These are phyloP conservation scores for Carex myosuroides DNA, from an alignment of 176 grass and related monocot species.

Conservation along the genomic window DNA sequence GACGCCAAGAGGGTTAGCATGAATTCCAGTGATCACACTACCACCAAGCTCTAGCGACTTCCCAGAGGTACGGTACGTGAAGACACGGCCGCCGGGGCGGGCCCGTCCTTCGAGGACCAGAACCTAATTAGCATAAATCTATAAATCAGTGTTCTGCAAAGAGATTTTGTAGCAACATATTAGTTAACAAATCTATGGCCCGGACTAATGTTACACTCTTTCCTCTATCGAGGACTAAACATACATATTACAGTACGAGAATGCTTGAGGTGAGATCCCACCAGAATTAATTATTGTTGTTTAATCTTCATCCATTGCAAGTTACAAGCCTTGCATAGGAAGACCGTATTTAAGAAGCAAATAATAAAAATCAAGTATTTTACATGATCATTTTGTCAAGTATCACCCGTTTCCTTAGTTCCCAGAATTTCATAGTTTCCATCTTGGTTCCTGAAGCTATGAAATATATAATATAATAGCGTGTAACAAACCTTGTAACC, in stretches of 20 bases:
- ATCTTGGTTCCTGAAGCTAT: neutral
- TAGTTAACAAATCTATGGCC: neutral
- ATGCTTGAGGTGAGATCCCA: neutral
- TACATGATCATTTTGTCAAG: neutral
- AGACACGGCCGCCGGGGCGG: conserved; percentile 81
- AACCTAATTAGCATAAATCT: conserved; percentile 28
- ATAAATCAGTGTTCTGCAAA: neutral
- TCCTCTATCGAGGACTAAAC: neutral
- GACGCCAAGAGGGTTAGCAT: conserved; percentile 88
- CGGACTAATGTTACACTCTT: too few relatives aligned
- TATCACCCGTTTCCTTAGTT: neutral
- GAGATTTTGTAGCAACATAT: neutral
- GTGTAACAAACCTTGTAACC: conserved; percentile 32
- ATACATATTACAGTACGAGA: neutral
- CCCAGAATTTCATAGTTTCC: neutral
- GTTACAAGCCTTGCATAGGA: neutral
- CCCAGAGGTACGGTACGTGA: conserved; percentile 38
- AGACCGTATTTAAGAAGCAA: neutral
- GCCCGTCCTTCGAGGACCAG: conserved; percentile 65
- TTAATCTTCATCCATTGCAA: neutral
- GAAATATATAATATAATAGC: neutral
- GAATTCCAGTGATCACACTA: conserved; percentile 89
- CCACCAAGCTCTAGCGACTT: conserved; percentile 73
- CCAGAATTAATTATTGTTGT: neutral
- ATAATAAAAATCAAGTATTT: neutral